Percentiles rank a stretch among this genome's conserved stretches.
Conservation (phyloP, 2,329 filamentous ascomycete genomes). For the Verticillium alfalfae region DNA sequence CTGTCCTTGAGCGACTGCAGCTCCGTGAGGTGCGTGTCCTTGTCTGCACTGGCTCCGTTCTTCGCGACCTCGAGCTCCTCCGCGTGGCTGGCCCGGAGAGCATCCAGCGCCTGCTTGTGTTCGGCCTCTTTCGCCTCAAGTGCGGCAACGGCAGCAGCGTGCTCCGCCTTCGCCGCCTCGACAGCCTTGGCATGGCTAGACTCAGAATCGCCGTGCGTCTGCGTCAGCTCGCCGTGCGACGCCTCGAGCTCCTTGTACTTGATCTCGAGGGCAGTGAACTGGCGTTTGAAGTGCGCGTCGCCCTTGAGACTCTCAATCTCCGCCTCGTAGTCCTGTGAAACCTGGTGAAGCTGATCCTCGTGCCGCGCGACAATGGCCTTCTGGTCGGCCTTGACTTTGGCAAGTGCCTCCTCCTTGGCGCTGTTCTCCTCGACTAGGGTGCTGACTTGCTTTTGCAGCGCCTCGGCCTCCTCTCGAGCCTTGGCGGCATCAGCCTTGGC, state of each 20-base stretch:
- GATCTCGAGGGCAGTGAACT: constrained; percentile 54
- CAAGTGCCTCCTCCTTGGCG: constrained; percentile 42
- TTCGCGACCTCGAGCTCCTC: constrained; percentile 54
- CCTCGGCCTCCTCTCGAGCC: constrained; percentile 39
- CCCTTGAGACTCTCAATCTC: constrained; percentile 60
- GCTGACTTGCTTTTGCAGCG: constrained; percentile 43
- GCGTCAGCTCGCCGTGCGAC: constrained; percentile 20
- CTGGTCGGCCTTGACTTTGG: constrained; percentile 44
- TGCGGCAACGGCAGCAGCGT: constrained; percentile 36
- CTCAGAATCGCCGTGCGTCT: constrained; percentile 23
- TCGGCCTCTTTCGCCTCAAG: constrained; percentile 46
- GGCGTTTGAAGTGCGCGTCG: constrained; percentile 59
- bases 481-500: constrained; percentile 35
- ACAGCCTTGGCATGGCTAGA: constrained; percentile 36
- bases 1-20: constrained; percentile 48
- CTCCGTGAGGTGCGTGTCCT: constrained; percentile 41
- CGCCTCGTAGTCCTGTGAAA: constrained; percentile 58
- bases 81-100: constrained; percentile 50
- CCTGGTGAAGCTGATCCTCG: constrained; percentile 50
- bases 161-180: constrained; percentile 34
- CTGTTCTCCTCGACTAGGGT: constrained; percentile 38
- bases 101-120: constrained; percentile 49
- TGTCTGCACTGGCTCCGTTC: constrained; percentile 42
- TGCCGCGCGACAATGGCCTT: constrained; percentile 39
- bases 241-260: constrained; percentile 47